Percentiles rank a stretch among this genome's conserved stretches.
phyloP scores from a whole-genome alignment of 2,329 filamentous ascomycete genomes.

The Alternaria triticina region DNA sequence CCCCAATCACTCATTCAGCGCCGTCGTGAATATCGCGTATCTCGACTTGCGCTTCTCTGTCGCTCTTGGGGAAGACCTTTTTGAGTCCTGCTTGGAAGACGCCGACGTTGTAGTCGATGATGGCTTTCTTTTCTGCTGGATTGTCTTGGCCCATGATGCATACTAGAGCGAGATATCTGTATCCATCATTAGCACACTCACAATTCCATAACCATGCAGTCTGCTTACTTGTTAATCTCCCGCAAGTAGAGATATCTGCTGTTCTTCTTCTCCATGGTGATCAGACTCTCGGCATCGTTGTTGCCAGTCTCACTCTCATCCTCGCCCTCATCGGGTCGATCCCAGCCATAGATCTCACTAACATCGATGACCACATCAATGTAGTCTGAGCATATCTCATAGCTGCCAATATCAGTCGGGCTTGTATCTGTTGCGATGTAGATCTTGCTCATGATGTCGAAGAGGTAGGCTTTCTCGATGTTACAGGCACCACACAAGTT shows the following conservation, averaged over 20 bases:
- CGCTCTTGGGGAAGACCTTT: constrained; percentile 70
- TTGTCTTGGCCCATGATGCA: constrained; percentile 85
- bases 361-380: constrained; percentile 98
- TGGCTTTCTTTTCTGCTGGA: constrained; percentile 80
- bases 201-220: neutral
- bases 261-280: constrained; percentile 65
- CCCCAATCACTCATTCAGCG: constrained; percentile 5
- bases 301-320: constrained; percentile 51
- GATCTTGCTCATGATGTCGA: constrained; percentile 97
- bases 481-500: constrained; percentile 91
- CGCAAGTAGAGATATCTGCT: constrained; percentile 68
- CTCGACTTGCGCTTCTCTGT: constrained; percentile 35
- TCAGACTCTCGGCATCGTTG: constrained; percentile 66
- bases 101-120: constrained; percentile 87
- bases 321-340: constrained; percentile 48
- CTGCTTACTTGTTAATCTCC: constrained; percentile 69
- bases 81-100: constrained; percentile 79
- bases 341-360: constrained; percentile 90
- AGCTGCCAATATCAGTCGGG: constrained; percentile 91
- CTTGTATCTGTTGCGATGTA: constrained; percentile 97
- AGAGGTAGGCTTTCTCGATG: constrained; percentile 97
- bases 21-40: constrained; percentile 29
- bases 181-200: constrained; percentile 7
- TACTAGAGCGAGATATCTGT: constrained; percentile 76
- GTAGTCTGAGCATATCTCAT: constrained; percentile 98